These are phyloP conservation scores for Cercis canadensis DNA, from an alignment of 306 rosid species.

Conservation along the genomic window DNA sequence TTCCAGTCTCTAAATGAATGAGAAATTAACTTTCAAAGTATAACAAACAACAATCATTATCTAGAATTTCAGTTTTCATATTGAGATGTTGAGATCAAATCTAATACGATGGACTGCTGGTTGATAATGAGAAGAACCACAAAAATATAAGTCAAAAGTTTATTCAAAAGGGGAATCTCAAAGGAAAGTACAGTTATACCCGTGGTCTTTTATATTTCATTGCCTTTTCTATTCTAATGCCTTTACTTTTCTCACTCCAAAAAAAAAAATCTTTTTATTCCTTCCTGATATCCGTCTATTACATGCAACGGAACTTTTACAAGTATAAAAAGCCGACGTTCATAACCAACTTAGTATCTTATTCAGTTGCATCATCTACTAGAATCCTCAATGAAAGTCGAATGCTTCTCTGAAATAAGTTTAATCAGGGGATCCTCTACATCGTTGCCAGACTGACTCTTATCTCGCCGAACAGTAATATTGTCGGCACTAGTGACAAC, in stretches of 20 bases:
- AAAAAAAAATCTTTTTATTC: slow-evolving; percentile 7
- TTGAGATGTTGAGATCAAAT: no score
- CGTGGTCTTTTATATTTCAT: neutral
- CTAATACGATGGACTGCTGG: neutral
- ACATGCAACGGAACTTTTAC: neutral
- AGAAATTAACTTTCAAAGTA: slow-evolving; percentile 17
- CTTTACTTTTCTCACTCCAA: neutral
- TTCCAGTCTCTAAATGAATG: slow-evolving; percentile 23
- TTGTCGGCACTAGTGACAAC: slow-evolving; percentile 66
- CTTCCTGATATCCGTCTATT: slow-evolving; percentile 8
- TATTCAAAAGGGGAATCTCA: no score
- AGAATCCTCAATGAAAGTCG: slow-evolving; percentile 49
- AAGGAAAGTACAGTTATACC: no score
- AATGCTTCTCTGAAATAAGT: slow-evolving; percentile 72
- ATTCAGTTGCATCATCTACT: slow-evolving; percentile 32
- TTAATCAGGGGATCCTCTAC: slow-evolving; percentile 77
- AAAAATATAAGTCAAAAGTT: no score
- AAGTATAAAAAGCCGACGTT: neutral
- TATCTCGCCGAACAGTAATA: slow-evolving; percentile 57
- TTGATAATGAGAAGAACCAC: no score
- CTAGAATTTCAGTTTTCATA: neutral
- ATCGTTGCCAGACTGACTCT: slow-evolving; percentile 50
- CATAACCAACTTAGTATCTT: neutral
- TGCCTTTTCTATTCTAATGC: neutral
- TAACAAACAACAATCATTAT: neutral